A percentile compares a stretch with the other conserved stretches of the same genome.
Evolutionary conservation across 2,329 filamentous ascomycete genomes (phyloP).

Genomic region (Ilyonectria sp.): DNA sequence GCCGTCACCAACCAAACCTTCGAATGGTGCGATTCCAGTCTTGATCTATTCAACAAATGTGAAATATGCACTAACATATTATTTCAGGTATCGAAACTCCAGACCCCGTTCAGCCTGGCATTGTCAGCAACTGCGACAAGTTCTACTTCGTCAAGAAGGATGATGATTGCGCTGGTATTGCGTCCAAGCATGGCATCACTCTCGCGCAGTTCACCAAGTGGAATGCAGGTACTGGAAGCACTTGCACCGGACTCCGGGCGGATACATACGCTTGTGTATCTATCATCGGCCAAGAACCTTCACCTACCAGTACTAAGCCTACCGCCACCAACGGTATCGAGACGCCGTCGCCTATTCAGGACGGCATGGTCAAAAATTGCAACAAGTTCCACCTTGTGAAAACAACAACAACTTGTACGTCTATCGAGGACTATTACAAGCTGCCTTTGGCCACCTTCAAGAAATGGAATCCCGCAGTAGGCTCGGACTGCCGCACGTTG

Average conservation of each 20-base stretch:
- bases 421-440: neutral
- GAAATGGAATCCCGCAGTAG: constrained; percentile 38
- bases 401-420: neutral
- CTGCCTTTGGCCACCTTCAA: constrained; percentile 38
- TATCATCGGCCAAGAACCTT: constrained; percentile 7
- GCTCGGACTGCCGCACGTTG: constrained; percentile 24
- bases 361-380: constrained; percentile 49
- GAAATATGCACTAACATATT: neutral
- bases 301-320: neutral
- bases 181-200: neutral
- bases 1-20: constrained; percentile 3
- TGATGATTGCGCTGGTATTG: constrained; percentile 12
- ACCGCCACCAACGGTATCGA: constrained; percentile 35
- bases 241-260: constrained; percentile 14
- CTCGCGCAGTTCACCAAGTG: constrained; percentile 25
- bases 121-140: neutral
- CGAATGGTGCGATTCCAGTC: neutral
- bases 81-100: neutral
- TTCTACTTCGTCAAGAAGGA: constrained; percentile 36
- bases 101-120: constrained; percentile 10
- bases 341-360: constrained; percentile 50
- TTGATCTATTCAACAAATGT: neutral
- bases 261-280: constrained; percentile 14
- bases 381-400: constrained; percentile 49
- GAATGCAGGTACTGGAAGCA: constrained; percentile 15